Percentiles rank a stretch among this genome's conserved stretches.
Conservation (phyloP, 345 rosid genomes). For the Kernera saxatilis region DNA sequence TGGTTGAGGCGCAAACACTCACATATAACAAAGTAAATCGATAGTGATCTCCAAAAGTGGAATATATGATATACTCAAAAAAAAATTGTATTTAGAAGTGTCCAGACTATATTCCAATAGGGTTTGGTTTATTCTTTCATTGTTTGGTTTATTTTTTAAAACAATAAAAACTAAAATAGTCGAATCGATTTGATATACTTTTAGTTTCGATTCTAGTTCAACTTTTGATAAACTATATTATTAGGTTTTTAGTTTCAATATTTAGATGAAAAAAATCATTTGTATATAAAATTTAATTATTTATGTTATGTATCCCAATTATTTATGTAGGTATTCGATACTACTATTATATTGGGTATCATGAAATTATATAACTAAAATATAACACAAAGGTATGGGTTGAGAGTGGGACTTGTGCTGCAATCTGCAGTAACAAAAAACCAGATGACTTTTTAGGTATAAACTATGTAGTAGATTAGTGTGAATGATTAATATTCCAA, state of each 20-base stretch:
- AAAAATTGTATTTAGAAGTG: neutral
- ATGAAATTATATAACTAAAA: too few species aligned
- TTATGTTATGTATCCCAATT: too few species aligned
- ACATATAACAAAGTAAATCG: too few species aligned
- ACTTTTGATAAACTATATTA: too few species aligned
- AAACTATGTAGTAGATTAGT: constrained; percentile 1
- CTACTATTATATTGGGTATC: too few species aligned
- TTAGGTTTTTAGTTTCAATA: too few species aligned
- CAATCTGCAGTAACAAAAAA: neutral
- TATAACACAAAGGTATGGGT: constrained; percentile 18
- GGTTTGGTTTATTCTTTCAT: too few species aligned
- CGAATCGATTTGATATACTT: neutral
- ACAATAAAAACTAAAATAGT: neutral
- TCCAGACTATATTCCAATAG: neutral
- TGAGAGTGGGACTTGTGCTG: constrained; percentile 5
- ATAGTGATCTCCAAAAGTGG: neutral
- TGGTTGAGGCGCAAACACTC: neutral
- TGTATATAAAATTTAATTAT: too few species aligned
- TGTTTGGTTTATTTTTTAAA: neutral
- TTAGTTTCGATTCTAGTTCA: neutral
- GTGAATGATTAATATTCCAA: constrained; percentile 25
- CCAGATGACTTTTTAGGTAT: neutral
- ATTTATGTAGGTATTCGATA: too few species aligned
- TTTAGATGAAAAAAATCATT: too few species aligned
- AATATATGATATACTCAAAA: neutral